Conservation (phyloP, 352 stramenopile species). For the Pythium chondricola region DNA sequence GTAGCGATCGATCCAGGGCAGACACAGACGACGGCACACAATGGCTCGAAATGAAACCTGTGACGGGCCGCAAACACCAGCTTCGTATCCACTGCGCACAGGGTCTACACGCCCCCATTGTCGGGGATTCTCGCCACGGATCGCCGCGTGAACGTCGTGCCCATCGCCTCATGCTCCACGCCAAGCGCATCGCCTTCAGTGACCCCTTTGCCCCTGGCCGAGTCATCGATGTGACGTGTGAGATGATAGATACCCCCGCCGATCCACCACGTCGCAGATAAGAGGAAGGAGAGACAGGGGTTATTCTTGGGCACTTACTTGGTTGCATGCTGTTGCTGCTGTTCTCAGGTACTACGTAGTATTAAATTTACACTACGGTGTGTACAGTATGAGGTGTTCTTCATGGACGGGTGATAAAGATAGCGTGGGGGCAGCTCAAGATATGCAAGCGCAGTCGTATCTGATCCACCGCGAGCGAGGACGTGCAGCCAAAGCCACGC, state of each 20-base stretch:
- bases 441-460: too few relatives aligned
- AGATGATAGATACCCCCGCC: slow-evolving; percentile 11
- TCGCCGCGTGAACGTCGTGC: slow-evolving; percentile 3
- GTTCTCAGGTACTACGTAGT: too few relatives aligned
- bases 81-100: slow-evolving; percentile 53
- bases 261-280: too few relatives aligned
- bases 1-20: not conserved
- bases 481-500: too few relatives aligned
- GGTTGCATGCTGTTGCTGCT: too few relatives aligned
- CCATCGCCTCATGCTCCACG: slow-evolving; percentile 48
- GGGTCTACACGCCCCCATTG: slow-evolving; percentile 34
- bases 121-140: slow-evolving; percentile 46
- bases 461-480: too few relatives aligned
- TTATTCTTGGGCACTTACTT: too few relatives aligned
- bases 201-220: slow-evolving; percentile 27
- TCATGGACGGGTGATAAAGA: too few relatives aligned
- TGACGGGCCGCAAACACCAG: slow-evolving; percentile 66
- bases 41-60: slow-evolving; percentile 50
- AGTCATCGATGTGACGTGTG: slow-evolving; percentile 19
- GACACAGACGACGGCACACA: not conserved
- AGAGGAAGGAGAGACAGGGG: too few relatives aligned
- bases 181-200: slow-evolving; percentile 36
- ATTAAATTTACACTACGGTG: too few relatives aligned
- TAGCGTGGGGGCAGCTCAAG: too few relatives aligned
- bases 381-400: too few relatives aligned